Base-by-base conservation (phyloP, 73 alveolate genomes). In the Durusdinium trenchii region DNA sequence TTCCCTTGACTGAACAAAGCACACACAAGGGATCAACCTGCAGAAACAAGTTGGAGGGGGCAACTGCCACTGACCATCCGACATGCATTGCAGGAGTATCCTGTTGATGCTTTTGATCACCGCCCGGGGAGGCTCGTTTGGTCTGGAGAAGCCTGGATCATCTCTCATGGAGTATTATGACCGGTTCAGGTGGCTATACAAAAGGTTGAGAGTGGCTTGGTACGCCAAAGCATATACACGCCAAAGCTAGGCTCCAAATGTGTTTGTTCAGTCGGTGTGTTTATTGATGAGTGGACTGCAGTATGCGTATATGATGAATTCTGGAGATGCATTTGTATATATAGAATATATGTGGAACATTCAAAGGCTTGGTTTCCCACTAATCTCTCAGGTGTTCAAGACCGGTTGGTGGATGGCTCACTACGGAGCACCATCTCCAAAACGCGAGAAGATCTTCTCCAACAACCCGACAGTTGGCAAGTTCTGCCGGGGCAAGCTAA, bases 391-490 rank as follows among this genome's bases (percentile, higher is more conserved):
- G 95, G 95, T 87, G 6, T 87, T 28, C 51, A 26, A 52, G 6
- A 62, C 50, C 6, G 36, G 52, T n/a, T 87, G 95, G 95, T 87
- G 95, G 95, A 87, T 87, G 95, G 67, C 54, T 0, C 84, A 61
- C 16, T 87, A 43, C 7, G 95, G 95, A 1, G 20, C 47, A 5
- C 47, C 40, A 30, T 6, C 71, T 0, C 71, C 95, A 4, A 87
- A 87, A 32, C 43, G 95, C 1, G 69, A 61, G 30, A 69, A 87
- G 52, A n/a, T 50, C 40, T 87, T 62, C 69, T 9, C 71, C 47
- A 87, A 87, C 95, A 87, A 87, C 69, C 64, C 40, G 18, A 10
- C 36, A 2, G 50, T 38, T 26, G 95, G 67, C 1, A 51, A 1
- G 18, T 23, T 61, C 86, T 45, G 62, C 95, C n/a, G 36, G 85